A percentile compares a stretch with the other conserved stretches of the same genome.
Conservation (phyloP, 192 early-diverging fungal genomes). For the Umbelopsis isabellina region DNA sequence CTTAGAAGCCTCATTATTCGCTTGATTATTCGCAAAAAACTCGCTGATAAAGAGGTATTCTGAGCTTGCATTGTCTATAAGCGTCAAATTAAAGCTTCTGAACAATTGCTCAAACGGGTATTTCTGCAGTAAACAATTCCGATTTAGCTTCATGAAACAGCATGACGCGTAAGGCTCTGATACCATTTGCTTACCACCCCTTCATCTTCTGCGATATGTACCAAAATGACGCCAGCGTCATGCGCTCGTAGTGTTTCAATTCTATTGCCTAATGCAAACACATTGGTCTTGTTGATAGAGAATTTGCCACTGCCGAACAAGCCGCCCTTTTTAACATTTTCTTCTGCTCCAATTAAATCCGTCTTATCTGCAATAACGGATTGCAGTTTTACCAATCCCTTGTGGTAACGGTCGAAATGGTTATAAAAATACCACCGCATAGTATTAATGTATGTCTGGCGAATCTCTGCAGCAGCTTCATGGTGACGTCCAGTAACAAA, state of each 20-base stretch:
- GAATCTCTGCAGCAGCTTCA: conserved; percentile 87
- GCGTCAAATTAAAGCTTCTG: conserved; percentile 86
- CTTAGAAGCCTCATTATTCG: conserved; percentile 62
- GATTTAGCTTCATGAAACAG: background rate
- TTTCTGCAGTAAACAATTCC: conserved; percentile 45
- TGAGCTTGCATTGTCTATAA: conserved; percentile 93
- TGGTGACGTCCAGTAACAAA: conserved; percentile 89
- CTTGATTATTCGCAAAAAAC: conserved; percentile 83
- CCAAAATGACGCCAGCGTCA: conserved; percentile 87
- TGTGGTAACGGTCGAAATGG: conserved; percentile 90
- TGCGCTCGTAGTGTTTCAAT: conserved; percentile 71
- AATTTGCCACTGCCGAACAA: conserved; percentile 71
- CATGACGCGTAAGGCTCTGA: background rate
- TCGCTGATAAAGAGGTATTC: conserved; percentile 93
- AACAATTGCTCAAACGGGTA: conserved; percentile 91
- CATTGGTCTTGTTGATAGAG: conserved; percentile 75
- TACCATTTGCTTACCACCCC: conserved; percentile 50
- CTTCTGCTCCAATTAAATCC: conserved; percentile 89
- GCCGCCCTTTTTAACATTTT: conserved; percentile 67
- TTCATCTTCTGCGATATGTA: conserved; percentile 79
- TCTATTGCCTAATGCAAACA: conserved; percentile 86
- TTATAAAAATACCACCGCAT: conserved; percentile 85
- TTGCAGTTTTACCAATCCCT: conserved; percentile 76
- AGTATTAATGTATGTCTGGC: conserved; percentile 82
- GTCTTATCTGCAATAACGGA: conserved; percentile 75